A percentile compares a stretch with the other conserved stretches of the same genome.
These are phyloP conservation scores for Plenodomus lindquistii DNA, from an alignment of 2,329 filamentous ascomycete genomes.

Conservation along the genomic window DNA sequence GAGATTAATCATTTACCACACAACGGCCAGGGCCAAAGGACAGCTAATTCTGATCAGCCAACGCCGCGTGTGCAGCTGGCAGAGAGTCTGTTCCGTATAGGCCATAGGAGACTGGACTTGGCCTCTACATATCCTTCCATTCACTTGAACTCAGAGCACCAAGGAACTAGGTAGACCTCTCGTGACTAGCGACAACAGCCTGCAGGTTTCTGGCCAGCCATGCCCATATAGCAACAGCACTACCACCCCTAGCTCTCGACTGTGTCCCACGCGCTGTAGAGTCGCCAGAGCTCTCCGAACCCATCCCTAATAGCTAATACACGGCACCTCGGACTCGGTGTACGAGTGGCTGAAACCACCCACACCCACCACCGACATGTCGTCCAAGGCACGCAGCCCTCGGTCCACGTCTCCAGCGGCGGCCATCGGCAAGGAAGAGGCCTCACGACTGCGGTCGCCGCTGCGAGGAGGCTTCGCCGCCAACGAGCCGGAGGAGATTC, in stretches of 20 bases:
- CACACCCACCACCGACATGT: conserved; percentile 12
- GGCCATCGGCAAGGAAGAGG: conserved; percentile 17
- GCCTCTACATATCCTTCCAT: too few species aligned
- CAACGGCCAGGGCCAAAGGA: conserved; percentile 8
- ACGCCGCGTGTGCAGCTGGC: background rate
- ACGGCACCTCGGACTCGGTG: conserved; percentile 16
- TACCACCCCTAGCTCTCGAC: too few species aligned
- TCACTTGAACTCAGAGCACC: background rate
- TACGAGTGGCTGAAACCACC: conserved; percentile 12
- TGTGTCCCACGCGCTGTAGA: background rate
- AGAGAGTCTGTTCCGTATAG: background rate
- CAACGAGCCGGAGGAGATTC: conserved; percentile 19
- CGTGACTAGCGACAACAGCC: conserved; percentile 11
- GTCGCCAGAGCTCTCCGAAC: background rate
- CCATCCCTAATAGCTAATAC: background rate
- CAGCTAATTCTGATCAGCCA: conserved; percentile 8
- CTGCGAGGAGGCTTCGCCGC: conserved; percentile 27
- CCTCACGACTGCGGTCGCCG: conserved; percentile 26
- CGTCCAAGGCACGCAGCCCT: conserved; percentile 29
- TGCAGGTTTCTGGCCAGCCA: conserved; percentile 8
- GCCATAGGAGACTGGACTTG: too few species aligned
- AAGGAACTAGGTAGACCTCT: background rate
- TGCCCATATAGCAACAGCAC: conserved; percentile 24
- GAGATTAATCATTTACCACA: conserved; percentile 24
- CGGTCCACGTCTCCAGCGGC: conserved; percentile 26